Evolutionary conservation across 305 asterid genomes (phyloP), one percentile per base, ranked within the genome.

Genomic region (Fraxinus sp.): DNA sequence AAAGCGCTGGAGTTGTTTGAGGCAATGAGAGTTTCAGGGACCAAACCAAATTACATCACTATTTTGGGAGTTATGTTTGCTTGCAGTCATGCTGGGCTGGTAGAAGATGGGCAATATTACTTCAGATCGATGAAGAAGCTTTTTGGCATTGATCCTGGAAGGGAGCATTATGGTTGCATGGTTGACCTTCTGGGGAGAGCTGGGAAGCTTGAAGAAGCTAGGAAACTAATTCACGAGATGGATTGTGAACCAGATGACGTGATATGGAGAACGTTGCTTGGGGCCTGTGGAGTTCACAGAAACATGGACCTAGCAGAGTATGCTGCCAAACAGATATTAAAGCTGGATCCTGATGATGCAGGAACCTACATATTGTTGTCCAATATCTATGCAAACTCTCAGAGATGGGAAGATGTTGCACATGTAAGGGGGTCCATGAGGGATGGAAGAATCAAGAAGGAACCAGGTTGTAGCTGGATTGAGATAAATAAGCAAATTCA

Each of bases 391-490:
- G 97, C 98, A 6, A 91, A 86, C 33, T 81, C 93, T 77, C 89
- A 89, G 43, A 86, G 91, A 84, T 94, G 96, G 94, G 93, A 87
- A 8, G 96, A 92, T 28, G 95, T 85, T 77, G 87, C 79, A 73
- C 79, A 79, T 18, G 80, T 94, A 85, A 89, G 97, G 88, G 84
- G 79, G 66, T 86, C 89, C 43, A 91, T 92, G 97, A 90, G 52
- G 84, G 87, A 85, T 6, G 80, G 75, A 82, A 91, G 97, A 82
- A 86, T 94, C 20, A 89, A 88, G 90, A 92, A 94, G 83, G 96
- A 91, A 86, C 98, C 98, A 0, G 97, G 97, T 28, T 92, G 98
- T 82, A 94, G 98, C 84, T 94, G 98, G 97, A 87, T 94, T 33
- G 98, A 94, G 86, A 86, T 91, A 39, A 86, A 91, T 43, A 87